A percentile compares a stretch with the other conserved stretches of the same genome.
phyloP scores from a whole-genome alignment of 176 grass and related monocot species.

The Zea luxurians region DNA sequence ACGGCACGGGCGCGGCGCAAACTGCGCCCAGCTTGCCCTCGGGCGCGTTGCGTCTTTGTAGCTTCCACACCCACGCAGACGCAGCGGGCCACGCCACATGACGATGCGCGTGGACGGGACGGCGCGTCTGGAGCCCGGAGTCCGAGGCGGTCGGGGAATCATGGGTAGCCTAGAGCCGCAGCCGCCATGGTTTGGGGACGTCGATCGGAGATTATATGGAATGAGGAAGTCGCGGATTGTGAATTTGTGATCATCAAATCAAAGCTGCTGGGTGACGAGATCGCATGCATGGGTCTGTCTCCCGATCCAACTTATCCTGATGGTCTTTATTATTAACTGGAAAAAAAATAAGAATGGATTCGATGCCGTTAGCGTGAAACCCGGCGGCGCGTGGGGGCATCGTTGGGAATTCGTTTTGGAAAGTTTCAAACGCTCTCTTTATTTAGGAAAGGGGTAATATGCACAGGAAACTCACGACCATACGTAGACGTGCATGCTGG shows the following conservation, averaged over 20 bases:
- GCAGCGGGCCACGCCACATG: background rate
- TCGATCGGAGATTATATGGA: background rate
- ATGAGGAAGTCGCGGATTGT: background rate
- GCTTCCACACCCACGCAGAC: background rate
- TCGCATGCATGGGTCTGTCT: background rate
- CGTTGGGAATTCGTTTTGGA: background rate
- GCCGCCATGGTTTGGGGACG: slow-evolving; percentile 5
- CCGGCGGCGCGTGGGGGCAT: background rate
- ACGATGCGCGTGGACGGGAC: background rate
- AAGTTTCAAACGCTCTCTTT: slow-evolving; percentile 5
- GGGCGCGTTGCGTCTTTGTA: background rate
- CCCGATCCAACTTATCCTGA: background rate
- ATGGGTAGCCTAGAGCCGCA: background rate
- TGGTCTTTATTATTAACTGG: too few relatives aligned
- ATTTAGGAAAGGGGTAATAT: background rate
- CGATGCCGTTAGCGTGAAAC: background rate
- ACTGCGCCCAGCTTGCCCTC: background rate
- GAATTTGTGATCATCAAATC: background rate
- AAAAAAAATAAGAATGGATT: background rate
- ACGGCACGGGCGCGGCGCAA: background rate
- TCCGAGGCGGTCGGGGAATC: slow-evolving; percentile 11
- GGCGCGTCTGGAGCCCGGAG: background rate
- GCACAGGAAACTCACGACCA: background rate
- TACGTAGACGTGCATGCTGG: background rate
- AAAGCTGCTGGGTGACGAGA: background rate